Evolutionary conservation across 129 eudicot genomes (phyloP).

Genomic region (Centrapalus pauciflorus): DNA sequence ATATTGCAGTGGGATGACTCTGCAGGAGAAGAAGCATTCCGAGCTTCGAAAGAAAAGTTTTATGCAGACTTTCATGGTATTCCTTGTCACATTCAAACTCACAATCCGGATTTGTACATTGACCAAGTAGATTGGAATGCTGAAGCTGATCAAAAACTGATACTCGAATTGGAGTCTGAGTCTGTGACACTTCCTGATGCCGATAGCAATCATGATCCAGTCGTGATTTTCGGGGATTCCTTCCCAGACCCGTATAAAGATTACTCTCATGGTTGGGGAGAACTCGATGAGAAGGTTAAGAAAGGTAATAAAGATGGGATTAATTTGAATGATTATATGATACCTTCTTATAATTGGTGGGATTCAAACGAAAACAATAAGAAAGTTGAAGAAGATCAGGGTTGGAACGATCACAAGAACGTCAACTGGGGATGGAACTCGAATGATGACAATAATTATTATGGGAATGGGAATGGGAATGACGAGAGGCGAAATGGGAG

Average conservation of each 20-base stretch:
- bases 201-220: slow-evolving; percentile 24
- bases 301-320: slow-evolving; percentile 14
- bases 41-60: slow-evolving; percentile 51
- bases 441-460: not conserved
- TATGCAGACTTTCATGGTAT: slow-evolving; percentile 51
- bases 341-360: slow-evolving; percentile 19
- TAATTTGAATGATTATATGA: slow-evolving; percentile 23
- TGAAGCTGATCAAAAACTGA: slow-evolving; percentile 32
- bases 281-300: slow-evolving; percentile 32
- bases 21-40: slow-evolving; percentile 69
- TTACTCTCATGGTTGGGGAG: slow-evolving; percentile 63
- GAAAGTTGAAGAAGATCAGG: slow-evolving; percentile 20
- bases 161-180: slow-evolving; percentile 38
- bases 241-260: slow-evolving; percentile 27
- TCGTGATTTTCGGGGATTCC: slow-evolving; percentile 46
- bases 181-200: slow-evolving; percentile 4
- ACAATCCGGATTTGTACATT: slow-evolving; percentile 71
- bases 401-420: slow-evolving; percentile 26
- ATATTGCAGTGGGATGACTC: slow-evolving; percentile 69
- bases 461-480: slow-evolving; percentile 27
- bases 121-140: slow-evolving; percentile 73
- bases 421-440: not conserved
- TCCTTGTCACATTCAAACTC: slow-evolving; percentile 47
- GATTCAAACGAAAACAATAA: not conserved
- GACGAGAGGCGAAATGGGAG: too few species aligned